phyloP scores from a whole-genome alignment of 371 early-diverging fungal species.

The Funneliformis caledonium region DNA sequence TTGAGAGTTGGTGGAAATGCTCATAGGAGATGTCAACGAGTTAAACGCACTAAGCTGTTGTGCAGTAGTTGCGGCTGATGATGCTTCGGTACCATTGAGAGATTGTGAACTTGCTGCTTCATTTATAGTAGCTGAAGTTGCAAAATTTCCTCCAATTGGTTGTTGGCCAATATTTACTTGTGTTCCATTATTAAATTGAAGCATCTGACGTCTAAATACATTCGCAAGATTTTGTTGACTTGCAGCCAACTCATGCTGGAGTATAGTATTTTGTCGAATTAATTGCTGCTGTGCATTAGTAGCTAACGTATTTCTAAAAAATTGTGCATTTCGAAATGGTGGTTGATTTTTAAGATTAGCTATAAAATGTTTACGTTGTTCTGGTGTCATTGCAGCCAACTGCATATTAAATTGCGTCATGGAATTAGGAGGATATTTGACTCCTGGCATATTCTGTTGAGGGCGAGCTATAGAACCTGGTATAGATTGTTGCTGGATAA shows the following conservation, averaged over 20 bases:
- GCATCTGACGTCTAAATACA: background rate
- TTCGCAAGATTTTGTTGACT: constrained; percentile 27
- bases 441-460: background rate
- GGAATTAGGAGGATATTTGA: background rate
- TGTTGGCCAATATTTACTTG: background rate
- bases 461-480: background rate
- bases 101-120: background rate
- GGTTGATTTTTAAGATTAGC: background rate
- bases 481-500: background rate
- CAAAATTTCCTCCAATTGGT: background rate
- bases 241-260: constrained; percentile 9
- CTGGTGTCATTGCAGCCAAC: background rate
- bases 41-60: background rate
- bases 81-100: background rate
- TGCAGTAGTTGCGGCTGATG: background rate
- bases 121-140: background rate
- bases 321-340: background rate
- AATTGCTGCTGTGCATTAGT: constrained; percentile 9
- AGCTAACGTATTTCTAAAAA: background rate
- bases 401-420: background rate
- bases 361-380: background rate
- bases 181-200: background rate
- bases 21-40: background rate
- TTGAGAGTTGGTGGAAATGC: background rate
- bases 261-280: background rate